Evolutionary conservation across 208 protist species (phyloP), one percentile per base, ranked within the genome.

Genomic region (Phytomonas serpens): DNA sequence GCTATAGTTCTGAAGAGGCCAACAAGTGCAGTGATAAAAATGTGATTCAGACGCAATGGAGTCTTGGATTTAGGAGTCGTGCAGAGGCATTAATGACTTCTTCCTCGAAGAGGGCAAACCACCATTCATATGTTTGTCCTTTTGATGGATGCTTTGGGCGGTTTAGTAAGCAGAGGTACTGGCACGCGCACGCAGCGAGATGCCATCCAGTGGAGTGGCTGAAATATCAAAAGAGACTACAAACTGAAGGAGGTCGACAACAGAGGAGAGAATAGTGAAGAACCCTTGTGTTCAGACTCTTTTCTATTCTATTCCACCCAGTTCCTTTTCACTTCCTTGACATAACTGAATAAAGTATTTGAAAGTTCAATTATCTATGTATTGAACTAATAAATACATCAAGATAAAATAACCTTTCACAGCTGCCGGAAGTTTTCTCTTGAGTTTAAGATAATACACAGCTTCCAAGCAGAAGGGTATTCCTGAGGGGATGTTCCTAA

Each of bases 111-210:
- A 47, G 64, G n/a, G 30, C 14, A 16, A 30, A 6, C 23, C 32
- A 52, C 64, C 14, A 32, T 42, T 33, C 36, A 42, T 37, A 47
- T 37, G 67, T 76, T 11, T 90, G 85, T 73, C 83, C 84, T 10
- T 85, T 86, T 63, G 85, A 78, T 64, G 63, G 71, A 57, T 87
- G 87, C 63, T 69, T 77, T 52, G 73, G 63, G 5, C 47, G 74
- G 1, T 90, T 90, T 62, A 31, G 68, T 9, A 84, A 65, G n/a
- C 75, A 74, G 32, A 67, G 64, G 10, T 76, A 61, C 32, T 84
- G 85, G 75, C 37, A 80, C 32, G 68, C 57, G 27, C 88, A 93
- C 65, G 73, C 79, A 61, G 69, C 61, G 40, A 78, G 83, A 3
- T 33, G 73, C 19, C 88, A 93, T 63, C 76, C 78, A 23, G 57